These are phyloP conservation scores for Camellia japonica DNA, from an alignment of 148 eudicot species.

Conservation along the genomic window DNA sequence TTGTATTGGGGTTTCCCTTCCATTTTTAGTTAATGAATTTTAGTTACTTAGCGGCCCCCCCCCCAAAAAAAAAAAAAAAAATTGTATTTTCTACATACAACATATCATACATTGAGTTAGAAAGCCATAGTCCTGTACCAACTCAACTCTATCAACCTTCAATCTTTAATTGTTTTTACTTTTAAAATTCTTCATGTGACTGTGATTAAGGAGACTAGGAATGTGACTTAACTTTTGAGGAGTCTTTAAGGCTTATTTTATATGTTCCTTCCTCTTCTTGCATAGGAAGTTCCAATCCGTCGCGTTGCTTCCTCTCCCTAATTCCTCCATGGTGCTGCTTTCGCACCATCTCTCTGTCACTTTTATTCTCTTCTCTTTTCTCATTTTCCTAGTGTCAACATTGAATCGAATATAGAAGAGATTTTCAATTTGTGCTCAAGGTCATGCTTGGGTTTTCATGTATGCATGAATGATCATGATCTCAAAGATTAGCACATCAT, in stretches of 20 bases:
- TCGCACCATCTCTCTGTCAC: background rate
- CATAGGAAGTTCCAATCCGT: background rate
- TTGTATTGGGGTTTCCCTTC: too few species aligned
- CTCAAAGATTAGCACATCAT: background rate
- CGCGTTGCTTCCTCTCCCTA: background rate
- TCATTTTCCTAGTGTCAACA: background rate
- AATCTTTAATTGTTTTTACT: too few species aligned
- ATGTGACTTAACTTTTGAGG: too few species aligned
- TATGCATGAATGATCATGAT: background rate
- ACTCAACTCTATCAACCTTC: background rate
- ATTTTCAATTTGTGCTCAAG: background rate
- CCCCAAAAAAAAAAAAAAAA: too few species aligned
- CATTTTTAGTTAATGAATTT: too few species aligned
- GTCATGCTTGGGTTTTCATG: background rate
- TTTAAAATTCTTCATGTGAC: too few species aligned
- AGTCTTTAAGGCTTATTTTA: background rate
- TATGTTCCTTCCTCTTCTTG: too few species aligned
- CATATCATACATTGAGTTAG: background rate
- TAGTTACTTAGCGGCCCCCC: too few species aligned
- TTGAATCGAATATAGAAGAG: background rate
- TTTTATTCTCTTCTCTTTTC: background rate
- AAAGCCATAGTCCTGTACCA: background rate
- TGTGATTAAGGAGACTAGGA: too few species aligned
- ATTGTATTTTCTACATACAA: background rate
- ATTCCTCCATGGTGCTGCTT: background rate